Base-by-base conservation (phyloP, 2,329 filamentous ascomycete genomes). In the Beauveria sp. region DNA sequence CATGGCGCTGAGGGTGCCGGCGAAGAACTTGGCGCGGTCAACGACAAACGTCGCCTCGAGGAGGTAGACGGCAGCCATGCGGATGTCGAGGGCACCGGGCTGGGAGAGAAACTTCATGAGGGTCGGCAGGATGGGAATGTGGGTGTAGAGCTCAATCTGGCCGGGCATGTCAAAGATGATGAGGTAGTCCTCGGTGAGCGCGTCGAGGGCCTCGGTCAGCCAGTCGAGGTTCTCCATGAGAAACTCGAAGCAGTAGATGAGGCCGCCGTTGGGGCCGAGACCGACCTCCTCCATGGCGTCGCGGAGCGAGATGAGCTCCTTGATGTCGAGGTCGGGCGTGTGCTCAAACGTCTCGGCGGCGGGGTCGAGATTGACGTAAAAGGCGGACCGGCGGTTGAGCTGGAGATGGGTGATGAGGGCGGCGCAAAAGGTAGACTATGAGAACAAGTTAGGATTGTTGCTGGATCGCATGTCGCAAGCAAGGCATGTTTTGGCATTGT, bases 81-180 rank as follows among this genome's bases (percentile, higher is more conserved):
- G 91, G 71, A 98, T 89, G 74, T 96, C 93, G 66, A 98, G 81
- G 22, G 87, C 84, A 9, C 93, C 93, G 12, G 86, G 80, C 65
- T 89, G 85, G 47, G 88, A 91, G 57, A 98, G 82, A 72, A 91
- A 91, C 70, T 87, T 88, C 66, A 93, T 87, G 53, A 99, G 84
- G 22, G 86, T 85, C 1, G 95, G 95, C 38, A 99, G 80, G 66
- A 99, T 89, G 45, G 95, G 95, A 40, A 98, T 90, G 73, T 99
- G 95, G 2, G 93, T 98, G 78, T 98, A 99, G 16, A 99, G 85
- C 77, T 99, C 95, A 74, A 99, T 98, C 78, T 99, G 95, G 62
- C 95, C 95, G 0, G 95, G 95, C 90, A 98, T 97, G 77, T 99
- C 95, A 77, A 99, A 92, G 65, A 99, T 90, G 74, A 98, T 96